Conservation (phyloP, 352 stramenopile genomes). For the Globisporangium viniferum region DNA sequence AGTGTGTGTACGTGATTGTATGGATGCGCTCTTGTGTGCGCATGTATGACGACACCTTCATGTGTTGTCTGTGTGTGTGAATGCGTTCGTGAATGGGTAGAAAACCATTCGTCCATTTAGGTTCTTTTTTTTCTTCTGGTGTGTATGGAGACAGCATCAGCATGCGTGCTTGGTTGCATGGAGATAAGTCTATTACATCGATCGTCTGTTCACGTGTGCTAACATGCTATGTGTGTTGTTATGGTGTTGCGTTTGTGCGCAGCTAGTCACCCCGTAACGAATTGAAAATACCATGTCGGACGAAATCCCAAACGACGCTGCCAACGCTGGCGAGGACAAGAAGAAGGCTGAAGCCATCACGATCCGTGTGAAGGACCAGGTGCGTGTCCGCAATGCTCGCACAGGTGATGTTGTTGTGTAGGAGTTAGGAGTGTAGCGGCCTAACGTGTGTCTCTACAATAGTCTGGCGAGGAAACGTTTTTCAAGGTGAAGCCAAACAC, state of each 20-base stretch:
- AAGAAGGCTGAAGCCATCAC: conserved; percentile 87
- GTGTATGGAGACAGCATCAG: not conserved
- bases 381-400: conserved; percentile 11
- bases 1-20: not conserved
- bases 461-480: conserved; percentile 93
- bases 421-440: not conserved
- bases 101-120: not conserved
- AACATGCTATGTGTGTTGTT: not conserved
- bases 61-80: not conserved
- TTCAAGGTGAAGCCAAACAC: conserved; percentile 99
- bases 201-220: not conserved
- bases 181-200: too few species aligned
- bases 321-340: conserved; percentile 65
- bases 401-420: not conserved
- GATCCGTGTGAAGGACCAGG: conserved; percentile 86
- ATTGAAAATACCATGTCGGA: conserved; percentile 48
- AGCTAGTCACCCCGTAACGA: not conserved
- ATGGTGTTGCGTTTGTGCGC: not conserved
- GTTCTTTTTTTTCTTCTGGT: not conserved
- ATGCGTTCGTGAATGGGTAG: not conserved
- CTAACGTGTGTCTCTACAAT: too few species aligned
- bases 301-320: conserved; percentile 44
- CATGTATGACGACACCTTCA: not conserved
- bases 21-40: not conserved
- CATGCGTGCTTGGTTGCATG: too few species aligned